Evolutionary conservation across 331 rosid genomes (phyloP).

Genomic region (Quercus tomentella): DNA sequence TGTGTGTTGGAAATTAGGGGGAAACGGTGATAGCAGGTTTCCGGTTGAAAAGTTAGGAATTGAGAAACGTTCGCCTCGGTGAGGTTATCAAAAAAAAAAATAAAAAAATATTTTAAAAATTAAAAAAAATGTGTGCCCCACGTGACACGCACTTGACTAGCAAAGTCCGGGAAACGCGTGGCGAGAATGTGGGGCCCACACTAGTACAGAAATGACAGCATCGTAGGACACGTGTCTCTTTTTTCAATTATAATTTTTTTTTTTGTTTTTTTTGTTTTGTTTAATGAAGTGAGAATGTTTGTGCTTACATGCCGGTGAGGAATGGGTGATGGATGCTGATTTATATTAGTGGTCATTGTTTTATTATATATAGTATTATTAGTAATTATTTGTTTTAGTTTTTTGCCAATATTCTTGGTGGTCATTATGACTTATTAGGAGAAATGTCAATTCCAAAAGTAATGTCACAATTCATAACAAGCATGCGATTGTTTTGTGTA

Average conservation of each 20-base stretch:
- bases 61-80: slow-evolving; percentile 1
- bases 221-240: slow-evolving; percentile 43
- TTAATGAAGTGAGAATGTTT: too few relatives aligned
- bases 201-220: slow-evolving; percentile 22
- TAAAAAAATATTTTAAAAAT: neutral
- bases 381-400: too few relatives aligned
- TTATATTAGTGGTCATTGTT: too few relatives aligned
- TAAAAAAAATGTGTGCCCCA: slow-evolving; percentile 37
- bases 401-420: too few relatives aligned
- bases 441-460: too few relatives aligned
- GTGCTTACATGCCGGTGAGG: too few relatives aligned
- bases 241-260: neutral
- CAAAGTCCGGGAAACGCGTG: slow-evolving; percentile 55
- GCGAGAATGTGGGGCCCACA: slow-evolving; percentile 50
- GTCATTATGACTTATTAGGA: too few relatives aligned
- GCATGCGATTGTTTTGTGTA: too few relatives aligned
- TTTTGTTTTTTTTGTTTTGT: neutral
- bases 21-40: slow-evolving; percentile 30
- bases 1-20: neutral
- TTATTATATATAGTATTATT: too few relatives aligned
- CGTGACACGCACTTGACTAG: slow-evolving; percentile 66
- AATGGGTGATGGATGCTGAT: too few relatives aligned
- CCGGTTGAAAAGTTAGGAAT: slow-evolving; percentile 8
- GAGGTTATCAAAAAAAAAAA: slow-evolving; percentile 23
- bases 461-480: too few relatives aligned